These are phyloP conservation scores for Penicillium sp. DNA, from an alignment of 2,329 filamentous ascomycete genomes.

Conservation along the genomic window DNA sequence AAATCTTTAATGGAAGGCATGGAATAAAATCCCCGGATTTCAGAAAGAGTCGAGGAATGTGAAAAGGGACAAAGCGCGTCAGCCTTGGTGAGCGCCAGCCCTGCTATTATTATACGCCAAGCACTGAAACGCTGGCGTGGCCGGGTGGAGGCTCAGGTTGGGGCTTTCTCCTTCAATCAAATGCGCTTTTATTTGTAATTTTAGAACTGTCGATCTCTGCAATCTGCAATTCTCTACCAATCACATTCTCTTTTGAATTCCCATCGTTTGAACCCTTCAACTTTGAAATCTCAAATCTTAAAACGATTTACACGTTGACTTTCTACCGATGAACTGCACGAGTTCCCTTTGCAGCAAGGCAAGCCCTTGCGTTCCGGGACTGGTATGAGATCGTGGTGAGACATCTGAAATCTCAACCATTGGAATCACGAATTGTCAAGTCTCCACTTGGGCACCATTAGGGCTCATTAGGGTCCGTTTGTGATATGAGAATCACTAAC, in stretches of 20 bases:
- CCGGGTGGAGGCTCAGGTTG: conserved; percentile 2
- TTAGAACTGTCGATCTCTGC: not conserved
- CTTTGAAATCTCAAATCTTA: not conserved
- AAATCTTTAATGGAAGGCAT: conserved; percentile 18
- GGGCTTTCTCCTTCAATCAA: conserved; percentile 2
- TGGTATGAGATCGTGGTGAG: not conserved
- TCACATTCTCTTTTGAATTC: not conserved
- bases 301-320: not conserved
- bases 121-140: conserved; percentile 4
- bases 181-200: not conserved
- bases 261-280: not conserved
- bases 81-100: conserved; percentile 2
- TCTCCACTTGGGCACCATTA: not conserved
- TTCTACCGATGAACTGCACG: not conserved
- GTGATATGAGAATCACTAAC: not conserved
- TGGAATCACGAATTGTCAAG: not conserved
- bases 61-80: conserved; percentile 9
- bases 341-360: conserved; percentile 10
- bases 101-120: conserved; percentile 17
- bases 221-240: not conserved
- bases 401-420: not conserved
- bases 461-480: not conserved
- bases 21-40: conserved; percentile 14
- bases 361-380: not conserved
- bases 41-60: conserved; percentile 6